These are phyloP conservation scores for Phytophthora brassicae DNA, from an alignment of 352 stramenopile genomes.

Conservation along the genomic window DNA sequence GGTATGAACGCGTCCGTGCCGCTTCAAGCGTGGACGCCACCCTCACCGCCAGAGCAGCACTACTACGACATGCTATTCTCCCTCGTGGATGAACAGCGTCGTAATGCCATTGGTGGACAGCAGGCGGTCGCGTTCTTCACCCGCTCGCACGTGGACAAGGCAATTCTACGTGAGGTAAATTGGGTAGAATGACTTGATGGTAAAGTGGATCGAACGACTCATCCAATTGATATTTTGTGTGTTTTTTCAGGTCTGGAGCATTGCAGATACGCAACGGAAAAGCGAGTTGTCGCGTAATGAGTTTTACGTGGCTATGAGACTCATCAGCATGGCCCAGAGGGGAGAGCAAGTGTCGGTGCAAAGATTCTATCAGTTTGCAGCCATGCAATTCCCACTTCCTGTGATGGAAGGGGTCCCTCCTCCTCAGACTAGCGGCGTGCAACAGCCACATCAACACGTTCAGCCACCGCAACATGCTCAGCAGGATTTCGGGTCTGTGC, in stretches of 20 bases:
- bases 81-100: constrained; percentile 83
- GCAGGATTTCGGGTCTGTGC: constrained; percentile 16
- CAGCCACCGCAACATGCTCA: neutral
- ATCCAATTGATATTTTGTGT: neutral
- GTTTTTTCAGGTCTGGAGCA: constrained; percentile 68
- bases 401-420: constrained; percentile 65
- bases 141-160: constrained; percentile 89
- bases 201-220: constrained; percentile 1
- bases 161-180: constrained; percentile 69
- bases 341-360: constrained; percentile 66
- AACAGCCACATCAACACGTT: constrained; percentile 22
- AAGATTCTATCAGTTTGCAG: constrained; percentile 69
- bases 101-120: constrained; percentile 83
- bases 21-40: constrained; percentile 59
- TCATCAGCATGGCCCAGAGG: constrained; percentile 84
- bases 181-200: no score
- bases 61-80: constrained; percentile 93
- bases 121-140: constrained; percentile 94
- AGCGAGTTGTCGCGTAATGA: constrained; percentile 78
- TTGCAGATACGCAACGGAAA: constrained; percentile 68
- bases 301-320: constrained; percentile 86
- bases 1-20: neutral
- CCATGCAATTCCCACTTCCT: constrained; percentile 56
- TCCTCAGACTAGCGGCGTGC: constrained; percentile 20
- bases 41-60: constrained; percentile 64